Conservation (phyloP, 1,284 basidiomycete species). For the Apiotrichum akiyoshidainum region DNA sequence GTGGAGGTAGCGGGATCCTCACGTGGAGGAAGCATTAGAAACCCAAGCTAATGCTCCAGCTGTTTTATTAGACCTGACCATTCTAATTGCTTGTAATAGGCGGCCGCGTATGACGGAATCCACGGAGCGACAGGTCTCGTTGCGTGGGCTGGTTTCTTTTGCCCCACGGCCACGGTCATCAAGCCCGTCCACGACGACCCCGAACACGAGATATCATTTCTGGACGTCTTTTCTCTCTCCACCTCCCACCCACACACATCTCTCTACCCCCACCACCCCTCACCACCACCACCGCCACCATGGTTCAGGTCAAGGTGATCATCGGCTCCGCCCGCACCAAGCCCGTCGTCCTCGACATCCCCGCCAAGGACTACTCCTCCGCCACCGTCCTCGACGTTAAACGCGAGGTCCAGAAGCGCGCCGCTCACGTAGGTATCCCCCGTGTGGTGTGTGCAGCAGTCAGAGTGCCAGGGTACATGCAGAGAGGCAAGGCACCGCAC, state of each 20-base stretch:
- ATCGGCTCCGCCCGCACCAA: conserved; percentile 54
- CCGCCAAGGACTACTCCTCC: conserved; percentile 52
- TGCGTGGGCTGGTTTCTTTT: no score
- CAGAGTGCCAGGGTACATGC: no score
- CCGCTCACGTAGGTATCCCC: conserved; percentile 54
- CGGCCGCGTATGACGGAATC: no score
- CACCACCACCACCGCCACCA: conserved; percentile 34
- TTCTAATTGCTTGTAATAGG: neutral
- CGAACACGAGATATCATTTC: neutral
- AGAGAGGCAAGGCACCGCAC: no score
- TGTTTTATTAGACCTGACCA: neutral
- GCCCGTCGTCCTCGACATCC: conserved; percentile 60
- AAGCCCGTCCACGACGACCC: neutral
- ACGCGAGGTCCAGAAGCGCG: conserved; percentile 47
- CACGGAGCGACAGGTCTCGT: no score
- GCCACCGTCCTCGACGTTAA: conserved; percentile 53
- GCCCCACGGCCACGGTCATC: neutral
- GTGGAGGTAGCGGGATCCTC: no score
- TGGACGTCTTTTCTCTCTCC: neutral
- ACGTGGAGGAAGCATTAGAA: no score
- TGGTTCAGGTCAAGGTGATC: conserved; percentile 61
- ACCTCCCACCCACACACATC: neutral
- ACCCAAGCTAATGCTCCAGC: no score
- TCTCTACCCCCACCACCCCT: conserved; percentile 1
- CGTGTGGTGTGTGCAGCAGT: neutral